phyloP scores from a whole-genome alignment of 768 basidiomycete genomes.

The Neoboletus brunneissimus region DNA sequence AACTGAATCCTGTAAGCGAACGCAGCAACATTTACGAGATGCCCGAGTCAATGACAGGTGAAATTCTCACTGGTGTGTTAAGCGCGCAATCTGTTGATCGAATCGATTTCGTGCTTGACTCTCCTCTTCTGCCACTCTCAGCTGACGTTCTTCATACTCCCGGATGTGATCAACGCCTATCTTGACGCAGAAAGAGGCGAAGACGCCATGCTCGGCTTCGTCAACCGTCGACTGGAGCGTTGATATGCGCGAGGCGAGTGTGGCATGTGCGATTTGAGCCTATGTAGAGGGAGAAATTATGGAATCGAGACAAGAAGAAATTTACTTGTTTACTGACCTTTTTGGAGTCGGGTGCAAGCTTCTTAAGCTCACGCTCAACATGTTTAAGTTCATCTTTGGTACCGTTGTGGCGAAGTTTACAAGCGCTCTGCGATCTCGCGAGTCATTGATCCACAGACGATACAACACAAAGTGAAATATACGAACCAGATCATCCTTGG shows the following conservation, averaged over 20 bases:
- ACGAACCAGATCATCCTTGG: conserved; percentile 80
- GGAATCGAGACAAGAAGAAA: background rate
- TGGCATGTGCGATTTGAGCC: conserved; percentile 52
- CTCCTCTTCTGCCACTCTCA: conserved; percentile 86
- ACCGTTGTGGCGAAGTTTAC: conserved; percentile 71
- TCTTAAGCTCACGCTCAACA: conserved; percentile 66
- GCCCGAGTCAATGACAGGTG: background rate
- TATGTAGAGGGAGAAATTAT: conserved; percentile 24
- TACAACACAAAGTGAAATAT: background rate
- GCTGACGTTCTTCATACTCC: conserved; percentile 90
- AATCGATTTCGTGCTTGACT: conserved; percentile 79
- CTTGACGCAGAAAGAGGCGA: conserved; percentile 70
- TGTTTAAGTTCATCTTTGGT: conserved; percentile 84
- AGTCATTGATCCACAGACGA: background rate
- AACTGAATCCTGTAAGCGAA: conserved; percentile 62
- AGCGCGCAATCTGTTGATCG: conserved; percentile 80
- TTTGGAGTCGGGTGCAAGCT: conserved; percentile 63
- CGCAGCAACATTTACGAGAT: conserved; percentile 4
- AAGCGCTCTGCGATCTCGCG: conserved; percentile 54
- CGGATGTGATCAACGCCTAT: conserved; percentile 82
- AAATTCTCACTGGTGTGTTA: conserved; percentile 73
- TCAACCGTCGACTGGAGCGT: conserved; percentile 58
- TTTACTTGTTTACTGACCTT: conserved; percentile 45
- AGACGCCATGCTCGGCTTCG: conserved; percentile 77
- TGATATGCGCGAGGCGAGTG: conserved; percentile 54